Percentiles rank a stretch among this genome's conserved stretches.
Conservation (phyloP, 2,329 filamentous ascomycete species). For the Capronia coronata region DNA sequence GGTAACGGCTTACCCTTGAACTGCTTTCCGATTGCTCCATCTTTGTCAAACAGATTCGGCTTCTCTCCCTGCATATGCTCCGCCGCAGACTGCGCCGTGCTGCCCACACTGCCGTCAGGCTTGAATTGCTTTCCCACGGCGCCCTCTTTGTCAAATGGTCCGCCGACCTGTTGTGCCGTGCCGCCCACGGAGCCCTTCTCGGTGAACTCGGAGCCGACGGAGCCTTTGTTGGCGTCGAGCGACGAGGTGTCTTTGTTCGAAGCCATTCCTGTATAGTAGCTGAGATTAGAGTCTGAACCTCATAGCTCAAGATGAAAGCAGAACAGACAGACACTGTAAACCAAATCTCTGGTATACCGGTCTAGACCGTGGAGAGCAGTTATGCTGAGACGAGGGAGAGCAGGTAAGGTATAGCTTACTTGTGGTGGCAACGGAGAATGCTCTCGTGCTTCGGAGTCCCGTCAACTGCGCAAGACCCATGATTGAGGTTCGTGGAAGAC, state of each 20-base stretch:
- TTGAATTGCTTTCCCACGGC: constrained; percentile 18
- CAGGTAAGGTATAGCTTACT: background rate
- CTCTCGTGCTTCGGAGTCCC: background rate
- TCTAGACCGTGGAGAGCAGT: background rate
- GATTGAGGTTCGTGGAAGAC: background rate
- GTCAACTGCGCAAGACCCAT: background rate
- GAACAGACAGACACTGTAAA: no score
- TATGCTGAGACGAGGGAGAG: no score
- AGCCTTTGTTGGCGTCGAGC: constrained; percentile 22
- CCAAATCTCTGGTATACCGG: background rate
- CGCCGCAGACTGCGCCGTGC: constrained; percentile 18
- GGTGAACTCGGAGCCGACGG: constrained; percentile 19
- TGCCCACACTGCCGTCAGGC: constrained; percentile 4
- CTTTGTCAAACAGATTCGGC: constrained; percentile 17
- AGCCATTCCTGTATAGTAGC: constrained; percentile 18
- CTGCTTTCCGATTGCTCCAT: constrained; percentile 17
- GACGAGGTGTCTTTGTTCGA: constrained; percentile 11
- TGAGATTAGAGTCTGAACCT: background rate
- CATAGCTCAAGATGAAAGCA: no score
- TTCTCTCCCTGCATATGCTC: constrained; percentile 19
- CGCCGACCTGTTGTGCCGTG: constrained; percentile 17
- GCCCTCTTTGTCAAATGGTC: constrained; percentile 14
- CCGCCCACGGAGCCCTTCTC: constrained; percentile 17
- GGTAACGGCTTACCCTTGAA: constrained; percentile 10
- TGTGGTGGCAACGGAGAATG: background rate